A percentile compares a stretch with the other conserved stretches of the same genome.
Evolutionary conservation across 495 filamentous ascomycete genomes (phyloP).

Genomic region (Neurospora sp.): DNA sequence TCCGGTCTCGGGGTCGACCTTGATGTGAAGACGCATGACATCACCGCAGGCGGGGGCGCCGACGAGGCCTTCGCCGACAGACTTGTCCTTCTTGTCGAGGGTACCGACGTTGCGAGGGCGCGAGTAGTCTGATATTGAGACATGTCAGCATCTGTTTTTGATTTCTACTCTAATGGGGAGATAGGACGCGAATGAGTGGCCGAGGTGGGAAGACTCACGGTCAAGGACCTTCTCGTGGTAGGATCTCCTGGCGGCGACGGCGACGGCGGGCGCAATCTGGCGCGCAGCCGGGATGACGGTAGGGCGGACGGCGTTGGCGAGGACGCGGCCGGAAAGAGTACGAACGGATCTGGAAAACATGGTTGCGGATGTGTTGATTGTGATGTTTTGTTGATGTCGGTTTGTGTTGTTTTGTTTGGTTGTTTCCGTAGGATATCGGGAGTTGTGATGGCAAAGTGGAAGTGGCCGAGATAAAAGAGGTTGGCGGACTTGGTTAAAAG

Average conservation of each 20-base stretch:
- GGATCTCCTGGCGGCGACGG: constrained; percentile 32
- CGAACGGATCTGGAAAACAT: constrained; percentile 30
- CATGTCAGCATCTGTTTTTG: constrained; percentile 1
- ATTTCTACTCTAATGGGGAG: not conserved
- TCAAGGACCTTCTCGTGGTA: constrained; percentile 69
- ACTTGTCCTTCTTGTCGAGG: constrained; percentile 70
- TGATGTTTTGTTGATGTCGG: not conserved
- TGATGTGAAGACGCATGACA: constrained; percentile 98
- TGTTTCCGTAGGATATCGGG: not conserved
- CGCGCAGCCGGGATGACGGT: constrained; percentile 22
- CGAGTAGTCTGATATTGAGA: constrained; percentile 56
- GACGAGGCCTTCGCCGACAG: constrained; percentile 95
- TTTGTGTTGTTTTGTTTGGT: not conserved
- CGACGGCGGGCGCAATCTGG: constrained; percentile 24
- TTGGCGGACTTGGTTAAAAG: constrained; percentile 11
- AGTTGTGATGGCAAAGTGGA: constrained; percentile 1
- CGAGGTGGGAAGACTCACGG: constrained; percentile 13
- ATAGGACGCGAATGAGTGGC: not conserved
- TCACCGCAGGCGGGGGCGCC: constrained; percentile 92
- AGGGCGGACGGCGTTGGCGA: constrained; percentile 15
- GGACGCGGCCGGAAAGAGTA: constrained; percentile 16
- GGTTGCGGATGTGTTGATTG: constrained; percentile 4
- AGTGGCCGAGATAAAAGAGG: not conserved
- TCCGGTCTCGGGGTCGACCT: constrained; percentile 80
- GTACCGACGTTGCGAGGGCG: constrained; percentile 90